These are phyloP conservation scores for Tolypocladium ophioglossoides DNA, from an alignment of 2,329 filamentous ascomycete species.

Conservation along the genomic window DNA sequence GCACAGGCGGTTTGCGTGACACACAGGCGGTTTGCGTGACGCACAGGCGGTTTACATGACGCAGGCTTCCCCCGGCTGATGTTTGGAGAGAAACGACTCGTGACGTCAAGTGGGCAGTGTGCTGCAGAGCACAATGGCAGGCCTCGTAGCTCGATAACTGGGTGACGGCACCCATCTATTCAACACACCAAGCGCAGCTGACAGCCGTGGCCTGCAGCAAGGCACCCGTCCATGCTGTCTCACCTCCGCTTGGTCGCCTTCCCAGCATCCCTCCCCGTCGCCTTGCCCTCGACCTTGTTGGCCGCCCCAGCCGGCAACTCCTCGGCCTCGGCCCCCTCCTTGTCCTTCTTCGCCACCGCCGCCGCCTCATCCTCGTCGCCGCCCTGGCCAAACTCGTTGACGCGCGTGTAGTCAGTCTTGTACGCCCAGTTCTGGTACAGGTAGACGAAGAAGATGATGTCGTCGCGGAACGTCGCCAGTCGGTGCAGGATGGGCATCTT, in stretches of 20 bases:
- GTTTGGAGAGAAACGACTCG: neutral
- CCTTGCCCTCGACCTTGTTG: slow-evolving; percentile 29
- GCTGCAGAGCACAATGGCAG: neutral
- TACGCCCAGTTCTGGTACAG: slow-evolving; percentile 92
- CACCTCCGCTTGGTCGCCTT: slow-evolving; percentile 32
- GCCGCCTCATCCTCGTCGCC: slow-evolving; percentile 67
- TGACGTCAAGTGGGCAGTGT: neutral
- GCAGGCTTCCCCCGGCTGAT: neutral
- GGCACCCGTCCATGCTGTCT: neutral
- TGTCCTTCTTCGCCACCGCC: slow-evolving; percentile 20
- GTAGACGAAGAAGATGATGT: slow-evolving; percentile 97
- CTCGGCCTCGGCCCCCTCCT: slow-evolving; percentile 23
- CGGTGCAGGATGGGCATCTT: slow-evolving; percentile 97
- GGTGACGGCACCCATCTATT: neutral
- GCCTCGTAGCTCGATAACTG: too few relatives aligned
- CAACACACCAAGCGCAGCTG: too few relatives aligned
- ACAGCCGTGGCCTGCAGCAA: neutral
- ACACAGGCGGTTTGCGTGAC: neutral
- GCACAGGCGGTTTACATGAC: neutral
- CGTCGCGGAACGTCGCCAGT: slow-evolving; percentile 83
- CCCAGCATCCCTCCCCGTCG: slow-evolving; percentile 39
- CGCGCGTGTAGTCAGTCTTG: slow-evolving; percentile 78
- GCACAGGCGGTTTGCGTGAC: neutral
- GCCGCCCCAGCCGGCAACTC: slow-evolving; percentile 26
- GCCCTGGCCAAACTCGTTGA: slow-evolving; percentile 97